These are phyloP conservation scores for Schrenkiella parvula DNA, from an alignment of 345 rosid species.

Conservation along the genomic window DNA sequence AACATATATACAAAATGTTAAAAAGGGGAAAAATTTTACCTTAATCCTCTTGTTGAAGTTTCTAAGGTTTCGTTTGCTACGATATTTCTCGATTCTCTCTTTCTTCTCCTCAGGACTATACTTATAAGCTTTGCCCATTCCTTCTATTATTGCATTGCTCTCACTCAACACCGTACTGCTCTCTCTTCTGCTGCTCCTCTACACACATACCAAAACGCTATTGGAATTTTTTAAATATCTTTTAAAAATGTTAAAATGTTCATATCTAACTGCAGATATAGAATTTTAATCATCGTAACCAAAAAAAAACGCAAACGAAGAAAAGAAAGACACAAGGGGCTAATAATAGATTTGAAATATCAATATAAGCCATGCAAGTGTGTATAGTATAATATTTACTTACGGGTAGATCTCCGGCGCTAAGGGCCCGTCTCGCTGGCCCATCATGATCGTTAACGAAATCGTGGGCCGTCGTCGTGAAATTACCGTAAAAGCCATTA, in stretches of 20 bases:
- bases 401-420: slow-evolving; percentile 82
- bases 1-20: not conserved
- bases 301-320: not conserved
- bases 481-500: slow-evolving; percentile 39
- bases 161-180: slow-evolving; percentile 66
- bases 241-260: not conserved
- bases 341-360: not conserved
- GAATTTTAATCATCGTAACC: not conserved
- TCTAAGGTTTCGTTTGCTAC: slow-evolving; percentile 73
- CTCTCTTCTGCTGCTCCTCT: slow-evolving; percentile 45
- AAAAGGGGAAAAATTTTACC: slow-evolving; percentile 34
- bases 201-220: slow-evolving; percentile 16
- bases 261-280: not conserved
- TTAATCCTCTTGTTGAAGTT: slow-evolving; percentile 97
- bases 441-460: slow-evolving; percentile 44
- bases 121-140: slow-evolving; percentile 70
- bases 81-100: slow-evolving; percentile 79
- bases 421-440: slow-evolving; percentile 70
- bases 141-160: slow-evolving; percentile 76
- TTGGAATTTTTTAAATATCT: not conserved
- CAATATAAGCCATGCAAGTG: slow-evolving; percentile 2
- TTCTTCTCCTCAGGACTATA: slow-evolving; percentile 91
- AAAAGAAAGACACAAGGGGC: not conserved
- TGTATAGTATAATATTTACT: slow-evolving; percentile 11
- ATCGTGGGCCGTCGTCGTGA: slow-evolving; percentile 29